phyloP scores from a whole-genome alignment of 768 basidiomycete genomes.

The Lactarius vividus region DNA sequence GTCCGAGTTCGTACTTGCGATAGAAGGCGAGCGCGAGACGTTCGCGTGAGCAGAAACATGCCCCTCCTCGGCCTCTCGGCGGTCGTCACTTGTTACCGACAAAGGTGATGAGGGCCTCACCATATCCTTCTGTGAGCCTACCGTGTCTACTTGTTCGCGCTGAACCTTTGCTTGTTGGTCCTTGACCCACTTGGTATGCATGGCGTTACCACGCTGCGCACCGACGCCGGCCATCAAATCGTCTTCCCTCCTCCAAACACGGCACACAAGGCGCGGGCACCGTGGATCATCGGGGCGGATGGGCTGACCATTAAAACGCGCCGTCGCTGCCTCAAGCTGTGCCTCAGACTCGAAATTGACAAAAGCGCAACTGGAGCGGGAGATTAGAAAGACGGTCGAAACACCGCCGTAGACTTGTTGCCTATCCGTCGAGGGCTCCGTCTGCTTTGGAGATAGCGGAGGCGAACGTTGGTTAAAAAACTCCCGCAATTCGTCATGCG shows the following conservation, averaged over 20 bases:
- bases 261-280: constrained; percentile 80
- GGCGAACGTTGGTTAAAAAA: constrained; percentile 60
- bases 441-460: constrained; percentile 16
- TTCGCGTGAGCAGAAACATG: constrained; percentile 41
- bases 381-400: constrained; percentile 85
- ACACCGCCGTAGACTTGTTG: constrained; percentile 50
- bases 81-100: constrained; percentile 43
- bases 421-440: constrained; percentile 18
- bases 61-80: constrained; percentile 14
- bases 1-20: constrained; percentile 81
- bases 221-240: constrained; percentile 89
- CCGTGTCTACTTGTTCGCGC: constrained; percentile 23
- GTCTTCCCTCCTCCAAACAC: constrained; percentile 76
- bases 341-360: constrained; percentile 75
- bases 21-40: constrained; percentile 68
- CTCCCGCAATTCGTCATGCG: constrained; percentile 79
- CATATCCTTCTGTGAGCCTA: constrained; percentile 24
- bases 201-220: constrained; percentile 79
- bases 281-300: constrained; percentile 69
- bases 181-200: constrained; percentile 82
- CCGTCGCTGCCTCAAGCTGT: constrained; percentile 64
- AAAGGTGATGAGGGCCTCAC: constrained; percentile 31
- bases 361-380: constrained; percentile 94
- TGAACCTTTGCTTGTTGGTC: constrained; percentile 47
- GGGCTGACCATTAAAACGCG: constrained; percentile 65